Evolutionary conservation across 192 early-diverging fungal species (phyloP).

Genomic region (Backusella liffmaniae): DNA sequence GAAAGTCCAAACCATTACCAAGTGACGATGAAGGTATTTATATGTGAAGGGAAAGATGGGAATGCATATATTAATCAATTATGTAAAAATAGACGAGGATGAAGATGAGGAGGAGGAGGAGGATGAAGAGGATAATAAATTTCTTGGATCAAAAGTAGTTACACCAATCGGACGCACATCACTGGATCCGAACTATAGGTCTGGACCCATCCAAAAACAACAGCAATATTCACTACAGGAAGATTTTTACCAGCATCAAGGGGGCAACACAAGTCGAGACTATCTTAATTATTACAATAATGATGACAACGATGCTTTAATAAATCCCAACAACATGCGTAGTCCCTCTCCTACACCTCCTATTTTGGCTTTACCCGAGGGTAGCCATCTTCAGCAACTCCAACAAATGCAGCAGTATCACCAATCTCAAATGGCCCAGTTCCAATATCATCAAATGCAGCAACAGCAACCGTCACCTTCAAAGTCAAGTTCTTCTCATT

Average conservation of each 20-base stretch:
- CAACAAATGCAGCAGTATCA: constrained; percentile 26
- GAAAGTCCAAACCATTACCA: constrained; percentile 23
- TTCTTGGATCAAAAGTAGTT: background rate
- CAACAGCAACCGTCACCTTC: constrained; percentile 6
- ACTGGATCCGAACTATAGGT: background rate
- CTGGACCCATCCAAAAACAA: background rate
- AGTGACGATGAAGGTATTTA: constrained; percentile 28
- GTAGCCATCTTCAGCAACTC: constrained; percentile 22
- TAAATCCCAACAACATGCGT: background rate
- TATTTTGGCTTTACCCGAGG: constrained; percentile 1
- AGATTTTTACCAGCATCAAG: background rate
- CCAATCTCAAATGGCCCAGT: constrained; percentile 17
- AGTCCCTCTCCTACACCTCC: background rate
- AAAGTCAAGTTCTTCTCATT: background rate
- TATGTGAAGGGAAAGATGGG: background rate
- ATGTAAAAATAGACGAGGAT: constrained; percentile 18
- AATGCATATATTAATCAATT: background rate
- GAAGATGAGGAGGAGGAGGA: constrained; percentile 21
- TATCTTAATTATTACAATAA: background rate
- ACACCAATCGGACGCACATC: background rate
- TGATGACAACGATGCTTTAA: background rate
- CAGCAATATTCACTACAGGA: background rate
- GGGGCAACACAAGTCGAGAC: background rate
- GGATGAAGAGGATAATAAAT: constrained; percentile 8
- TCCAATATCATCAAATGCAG: constrained; percentile 22